Base-by-base conservation (phyloP, 371 early-diverging fungal species). In the Mortierella sp. region DNA sequence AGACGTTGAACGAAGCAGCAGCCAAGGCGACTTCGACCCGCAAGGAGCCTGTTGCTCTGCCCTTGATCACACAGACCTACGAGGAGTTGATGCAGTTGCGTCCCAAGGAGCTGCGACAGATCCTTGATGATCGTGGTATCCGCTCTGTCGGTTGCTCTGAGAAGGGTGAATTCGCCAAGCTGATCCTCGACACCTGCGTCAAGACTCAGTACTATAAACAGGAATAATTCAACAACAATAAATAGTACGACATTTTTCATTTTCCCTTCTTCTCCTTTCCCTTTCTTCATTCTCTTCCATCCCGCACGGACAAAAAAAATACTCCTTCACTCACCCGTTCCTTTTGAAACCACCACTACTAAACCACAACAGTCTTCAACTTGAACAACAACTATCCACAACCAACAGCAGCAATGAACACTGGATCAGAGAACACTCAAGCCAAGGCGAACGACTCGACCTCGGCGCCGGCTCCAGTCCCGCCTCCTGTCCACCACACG, bases 51-150 rank as follows among this genome's bases (percentile, higher is more conserved):
- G 82, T 72, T 26, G 81, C 85, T 0, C 24, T 85, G 71, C 82
- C 85, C 9, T 48, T 85, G 82, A 82, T 85, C 80, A 81, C 82
- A 0, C 77, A 81, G 75, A 77, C 68, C 24, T 81, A 79, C 28
- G 85, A 81, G 4, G 85, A 85, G n/a, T 58, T 85, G 50, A 85
- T 85, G 85, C 85, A 85, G 54, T 50, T 81, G 79, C 73, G 85
- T 21, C 85, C 85, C 71, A 81, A 82, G 74, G 85, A 85, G 48
- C n/a, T 85, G 72, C 75, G 81, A 14, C 85, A 85, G 75, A 85
- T 85, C 48, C 31, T 85, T 70, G 77, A 81, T 8, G 85, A 85
- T 21, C 79, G 85, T 6, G 80, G 82, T 21, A 82, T 85, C 65
- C 76, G 72, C 60, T 68, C 85, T 8, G 48, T 70, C 11, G 85